A percentile compares a stretch with the other conserved stretches of the same genome.
phyloP scores from a whole-genome alignment of 305 asterid species.

The Solanum aculeatissimum region DNA sequence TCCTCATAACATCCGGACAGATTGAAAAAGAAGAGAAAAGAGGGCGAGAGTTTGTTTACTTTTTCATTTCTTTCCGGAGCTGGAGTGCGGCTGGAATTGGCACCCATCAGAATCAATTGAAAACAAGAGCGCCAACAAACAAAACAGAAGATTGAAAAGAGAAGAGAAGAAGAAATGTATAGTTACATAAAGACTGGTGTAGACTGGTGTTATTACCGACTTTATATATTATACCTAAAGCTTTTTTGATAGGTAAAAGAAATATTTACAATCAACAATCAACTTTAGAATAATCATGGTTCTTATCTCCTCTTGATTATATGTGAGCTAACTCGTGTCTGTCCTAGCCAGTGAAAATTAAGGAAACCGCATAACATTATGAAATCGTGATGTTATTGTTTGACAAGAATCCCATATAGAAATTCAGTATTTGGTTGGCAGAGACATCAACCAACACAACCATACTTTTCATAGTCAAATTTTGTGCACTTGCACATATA shows the following conservation, averaged over 20 bases:
- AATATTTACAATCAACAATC: background rate
- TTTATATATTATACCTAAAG: background rate
- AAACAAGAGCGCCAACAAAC: background rate
- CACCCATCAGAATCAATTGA: background rate
- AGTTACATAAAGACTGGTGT: background rate
- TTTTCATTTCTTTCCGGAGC: background rate
- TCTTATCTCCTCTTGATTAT: background rate
- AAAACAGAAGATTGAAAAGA: background rate
- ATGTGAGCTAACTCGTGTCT: background rate
- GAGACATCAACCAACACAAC: background rate
- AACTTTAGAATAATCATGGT: background rate
- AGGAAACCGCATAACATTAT: background rate
- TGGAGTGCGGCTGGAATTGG: background rate
- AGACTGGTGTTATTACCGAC: background rate
- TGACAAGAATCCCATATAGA: background rate
- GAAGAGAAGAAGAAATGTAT: background rate
- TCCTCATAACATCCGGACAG: background rate
- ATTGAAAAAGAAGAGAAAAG: background rate
- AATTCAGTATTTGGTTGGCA: background rate
- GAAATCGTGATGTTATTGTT: background rate
- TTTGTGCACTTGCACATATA: background rate
- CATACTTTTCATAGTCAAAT: background rate
- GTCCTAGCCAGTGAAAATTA: background rate
- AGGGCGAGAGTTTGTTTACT: background rate
- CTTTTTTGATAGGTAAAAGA: background rate